Evolutionary conservation across 2,329 filamentous ascomycete genomes (phyloP), one percentile per base, ranked within the genome.

Genomic region (Verticillium tricorpus): DNA sequence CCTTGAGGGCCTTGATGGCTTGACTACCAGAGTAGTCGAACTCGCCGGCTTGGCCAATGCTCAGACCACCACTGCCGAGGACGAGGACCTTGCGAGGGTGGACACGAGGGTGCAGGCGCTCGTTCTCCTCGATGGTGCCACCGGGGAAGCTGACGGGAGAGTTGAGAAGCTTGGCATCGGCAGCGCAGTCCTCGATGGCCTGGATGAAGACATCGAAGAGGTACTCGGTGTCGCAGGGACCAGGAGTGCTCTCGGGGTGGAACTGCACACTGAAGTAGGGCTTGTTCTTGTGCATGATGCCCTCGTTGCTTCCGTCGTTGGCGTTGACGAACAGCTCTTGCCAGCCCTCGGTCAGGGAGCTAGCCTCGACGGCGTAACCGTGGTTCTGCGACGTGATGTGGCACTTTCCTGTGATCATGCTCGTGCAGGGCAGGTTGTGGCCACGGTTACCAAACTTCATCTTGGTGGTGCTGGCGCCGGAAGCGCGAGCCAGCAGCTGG

Each of bases 191-290:
- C 72, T 85, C 81, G 67, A 98, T 91, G 22, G 93, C 90, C 77
- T 89, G 80, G 73, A 99, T 91, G 81, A 99, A 99, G 66, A 98
- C 92, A 76, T 99, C 93, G 67, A 99, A 99, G 31, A 99, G 83
- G 73, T 91, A 97, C 75, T 99, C 95, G 32, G 95, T 99, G 74
- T 99, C 95, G 39, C 92, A 87, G 59, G 95, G 95, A 62, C 95
- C 95, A 2, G 95, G 95, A 1, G 93, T 96, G 81, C 93, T 97
- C 78, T 99, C 95, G 0, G 95, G 95, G 73, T 99, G 95, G 80
- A 99, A 99, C 74, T 99, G 95, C n/a, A 98, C 95, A 82, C 93
- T 97, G 83, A 99, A 99, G 80, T 94, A 96, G 59, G 95, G 95
- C 71, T 89, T 90, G 74, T 81, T 85, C 57, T 85, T 80, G 75